Conservation (phyloP, 306 rosid species). For the Lathyrus aphaca region DNA sequence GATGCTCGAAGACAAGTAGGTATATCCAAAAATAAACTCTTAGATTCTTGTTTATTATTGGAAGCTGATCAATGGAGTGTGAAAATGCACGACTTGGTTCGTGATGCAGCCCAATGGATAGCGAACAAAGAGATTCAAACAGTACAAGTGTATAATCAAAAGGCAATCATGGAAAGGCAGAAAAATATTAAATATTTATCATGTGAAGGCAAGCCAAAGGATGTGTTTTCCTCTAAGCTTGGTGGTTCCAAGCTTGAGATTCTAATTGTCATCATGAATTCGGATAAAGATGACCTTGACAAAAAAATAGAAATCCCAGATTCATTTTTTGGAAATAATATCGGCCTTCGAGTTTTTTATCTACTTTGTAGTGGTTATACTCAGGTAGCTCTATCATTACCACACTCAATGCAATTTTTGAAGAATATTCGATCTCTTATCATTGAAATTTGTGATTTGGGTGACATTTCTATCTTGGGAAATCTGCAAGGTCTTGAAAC, state of each 20-base stretch:
- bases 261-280: neutral
- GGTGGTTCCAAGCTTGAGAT: conserved; percentile 13
- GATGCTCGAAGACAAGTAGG: neutral
- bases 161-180: neutral
- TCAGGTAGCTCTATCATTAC: neutral
- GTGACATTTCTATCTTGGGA: conserved; percentile 22
- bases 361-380: neutral
- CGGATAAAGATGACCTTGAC: rapidly evolving
- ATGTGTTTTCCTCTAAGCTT: neutral
- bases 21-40: neutral
- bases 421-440: neutral
- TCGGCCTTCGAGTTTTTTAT: neutral
- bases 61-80: rapidly evolving
- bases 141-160: too few relatives aligned
- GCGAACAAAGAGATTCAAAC: neutral
- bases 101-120: conserved; percentile 7
- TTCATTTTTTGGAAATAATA: neutral
- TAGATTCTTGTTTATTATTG: conserved; percentile 21
- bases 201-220: neutral
- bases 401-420: neutral
- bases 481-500: conserved; percentile 1
- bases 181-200: neutral
- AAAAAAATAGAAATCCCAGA: neutral
- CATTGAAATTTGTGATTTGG: neutral
- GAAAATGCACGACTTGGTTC: conserved; percentile 23